Conservation (phyloP, 768 basidiomycete genomes). For the Leccinum uliginosum region DNA sequence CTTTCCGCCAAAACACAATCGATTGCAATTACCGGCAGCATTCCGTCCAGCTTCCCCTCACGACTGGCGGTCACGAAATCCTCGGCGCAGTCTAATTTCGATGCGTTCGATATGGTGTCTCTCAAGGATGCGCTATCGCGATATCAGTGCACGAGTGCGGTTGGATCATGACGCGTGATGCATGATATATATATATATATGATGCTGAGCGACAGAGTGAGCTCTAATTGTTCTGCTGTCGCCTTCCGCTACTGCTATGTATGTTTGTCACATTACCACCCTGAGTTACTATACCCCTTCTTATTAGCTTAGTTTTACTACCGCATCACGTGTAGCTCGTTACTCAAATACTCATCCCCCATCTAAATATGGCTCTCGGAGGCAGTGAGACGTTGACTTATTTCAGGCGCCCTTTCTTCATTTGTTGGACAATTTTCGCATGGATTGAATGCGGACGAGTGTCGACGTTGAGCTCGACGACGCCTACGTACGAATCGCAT, state of each 20-base stretch:
- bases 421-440: neutral
- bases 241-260: neutral
- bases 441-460: neutral
- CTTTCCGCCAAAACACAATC: constrained; percentile 12
- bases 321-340: constrained; percentile 5
- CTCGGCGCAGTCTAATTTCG: constrained; percentile 5
- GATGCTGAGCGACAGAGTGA: neutral
- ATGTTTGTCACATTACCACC: constrained; percentile 1
- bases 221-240: constrained; percentile 3
- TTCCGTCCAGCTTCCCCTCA: constrained; percentile 5
- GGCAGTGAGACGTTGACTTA: neutral
- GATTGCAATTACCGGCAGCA: constrained; percentile 1
- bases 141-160: constrained; percentile 16
- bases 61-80: constrained; percentile 10
- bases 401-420: neutral
- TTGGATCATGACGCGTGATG: constrained; percentile 4
- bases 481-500: neutral
- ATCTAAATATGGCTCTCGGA: neutral
- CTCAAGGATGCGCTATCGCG: constrained; percentile 26
- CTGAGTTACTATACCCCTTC: constrained; percentile 7
- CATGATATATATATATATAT: neutral
- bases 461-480: neutral
- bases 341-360: constrained; percentile 9
- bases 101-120: constrained; percentile 23
- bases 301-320: neutral